Base-by-base conservation (phyloP, 139 green algal genomes). In the Volvox reticuliferus region DNA sequence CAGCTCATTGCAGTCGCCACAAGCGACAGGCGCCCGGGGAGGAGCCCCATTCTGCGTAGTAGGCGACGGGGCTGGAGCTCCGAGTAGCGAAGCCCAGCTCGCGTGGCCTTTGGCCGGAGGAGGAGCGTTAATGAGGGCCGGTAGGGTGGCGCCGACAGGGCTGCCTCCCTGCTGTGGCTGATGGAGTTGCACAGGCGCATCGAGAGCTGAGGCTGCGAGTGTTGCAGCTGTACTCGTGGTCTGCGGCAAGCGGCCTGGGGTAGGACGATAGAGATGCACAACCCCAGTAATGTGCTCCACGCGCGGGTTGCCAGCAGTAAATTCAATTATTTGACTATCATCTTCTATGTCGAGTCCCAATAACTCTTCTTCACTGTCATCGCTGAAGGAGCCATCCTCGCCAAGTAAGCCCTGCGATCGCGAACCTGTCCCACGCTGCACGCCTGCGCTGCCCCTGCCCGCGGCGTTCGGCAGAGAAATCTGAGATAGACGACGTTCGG, bases 281-380 rank as follows among this genome's bases (percentile, higher is more conserved):
- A 96, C 73, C 21, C 97, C 97, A 3, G 95, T 97, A 63, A 98
- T 94, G 86, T 98, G 96, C 93, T 99, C 97, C 26, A 99, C 97
- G 16, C 97, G 82, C 0, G 97, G 97, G 83, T 99, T 99, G n/a
- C 97, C 97, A 3, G 95, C 95, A 0, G 93, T 96, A 81, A 99
- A 98, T 50, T 95, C 89, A 28, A 96, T 92, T 20, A 68, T 85
- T 24, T 87, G 50, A 26, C 36, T 73, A 20, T 88, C 79, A 3
- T 89, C 44, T 17, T 93, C 84, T 0, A 84, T 24, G 18, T 92
- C 88, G 24, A 88, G 69, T 12, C 69, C 85, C 2, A 89, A 30
- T 0, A 82, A 68, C 85, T 89, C 85, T n/a, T 50, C 85, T 0
- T 89, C 69, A 28, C 68, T 80, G 26, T 81, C 83, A 28, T 89